Conservation (phyloP, 129 eudicot species). For the Oenanthe sinensis region DNA sequence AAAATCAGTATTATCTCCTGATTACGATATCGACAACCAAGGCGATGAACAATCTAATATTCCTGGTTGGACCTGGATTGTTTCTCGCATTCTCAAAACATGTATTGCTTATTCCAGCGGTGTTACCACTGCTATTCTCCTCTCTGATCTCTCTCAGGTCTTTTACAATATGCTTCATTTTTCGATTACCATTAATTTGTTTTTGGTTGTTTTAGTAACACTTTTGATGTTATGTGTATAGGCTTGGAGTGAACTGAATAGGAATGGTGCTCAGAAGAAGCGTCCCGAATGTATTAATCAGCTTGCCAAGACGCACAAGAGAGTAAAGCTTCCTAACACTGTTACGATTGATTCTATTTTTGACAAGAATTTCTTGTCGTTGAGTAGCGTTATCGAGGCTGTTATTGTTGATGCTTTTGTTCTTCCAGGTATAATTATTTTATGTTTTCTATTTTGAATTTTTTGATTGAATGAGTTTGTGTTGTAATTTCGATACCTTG, state of each 20-base stretch:
- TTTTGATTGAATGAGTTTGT: neutral
- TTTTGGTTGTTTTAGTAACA: neutral
- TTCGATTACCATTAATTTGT: neutral
- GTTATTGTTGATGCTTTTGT: conserved; percentile 60
- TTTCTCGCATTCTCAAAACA: conserved; percentile 63
- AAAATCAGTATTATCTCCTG: conserved; percentile 44
- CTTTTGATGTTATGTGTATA: conserved; percentile 10
- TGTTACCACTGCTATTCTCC: conserved; percentile 91
- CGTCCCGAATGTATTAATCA: conserved; percentile 59
- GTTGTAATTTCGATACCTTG: neutral
- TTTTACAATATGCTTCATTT: neutral
- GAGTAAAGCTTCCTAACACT: conserved; percentile 69
- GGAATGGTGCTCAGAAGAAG: conserved; percentile 58
- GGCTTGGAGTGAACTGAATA: conserved; percentile 81
- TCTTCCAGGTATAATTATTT: conserved; percentile 58
- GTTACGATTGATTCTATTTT: conserved; percentile 71
- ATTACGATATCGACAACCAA: conserved; percentile 14
- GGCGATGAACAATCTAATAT: conserved; percentile 24
- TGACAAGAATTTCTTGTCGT: conserved; percentile 72
- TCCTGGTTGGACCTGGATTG: conserved; percentile 86
- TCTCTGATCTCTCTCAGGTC: conserved; percentile 89
- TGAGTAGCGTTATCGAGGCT: conserved; percentile 76
- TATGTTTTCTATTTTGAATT: neutral
- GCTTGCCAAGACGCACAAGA: conserved; percentile 60
- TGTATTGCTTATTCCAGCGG: conserved; percentile 91